Percentiles rank a stretch among this genome's conserved stretches.
Conservation (phyloP, 2,329 filamentous ascomycete genomes). For the Colletotrichum viniferum region DNA sequence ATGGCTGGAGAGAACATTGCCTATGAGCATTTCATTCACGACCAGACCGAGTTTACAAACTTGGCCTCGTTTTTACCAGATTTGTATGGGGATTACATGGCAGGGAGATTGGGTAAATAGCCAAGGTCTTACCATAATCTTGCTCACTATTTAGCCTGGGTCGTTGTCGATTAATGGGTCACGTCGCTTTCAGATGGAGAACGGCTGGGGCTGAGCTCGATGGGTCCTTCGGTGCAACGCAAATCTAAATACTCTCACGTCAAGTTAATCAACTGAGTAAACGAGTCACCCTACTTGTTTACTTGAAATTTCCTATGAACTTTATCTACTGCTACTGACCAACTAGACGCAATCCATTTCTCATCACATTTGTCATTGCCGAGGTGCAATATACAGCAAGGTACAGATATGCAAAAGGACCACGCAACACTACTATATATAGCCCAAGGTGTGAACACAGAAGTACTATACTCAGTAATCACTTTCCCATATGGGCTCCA, state of each 20-base stretch:
- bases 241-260: background rate
- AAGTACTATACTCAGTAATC: background rate
- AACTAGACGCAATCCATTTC: background rate
- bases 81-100: conserved; percentile 2
- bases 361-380: background rate
- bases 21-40: conserved; percentile 17
- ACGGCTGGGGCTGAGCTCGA: background rate
- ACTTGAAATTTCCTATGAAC: background rate
- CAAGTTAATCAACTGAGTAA: background rate
- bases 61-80: conserved; percentile 4
- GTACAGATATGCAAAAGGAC: too few species aligned
- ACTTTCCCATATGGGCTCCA: background rate
- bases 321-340: background rate
- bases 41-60: conserved; percentile 17
- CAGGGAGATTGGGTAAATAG: background rate
- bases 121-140: background rate
- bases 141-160: background rate
- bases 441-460: too few species aligned
- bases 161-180: background rate
- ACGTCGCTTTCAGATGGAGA: background rate
- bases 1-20: conserved; percentile 9
- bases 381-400: too few species aligned
- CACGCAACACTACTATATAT: too few species aligned
- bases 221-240: background rate
- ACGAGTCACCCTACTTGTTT: background rate